phyloP scores from a whole-genome alignment of 805 yeast species.

The Maudiozyma bulderi region DNA sequence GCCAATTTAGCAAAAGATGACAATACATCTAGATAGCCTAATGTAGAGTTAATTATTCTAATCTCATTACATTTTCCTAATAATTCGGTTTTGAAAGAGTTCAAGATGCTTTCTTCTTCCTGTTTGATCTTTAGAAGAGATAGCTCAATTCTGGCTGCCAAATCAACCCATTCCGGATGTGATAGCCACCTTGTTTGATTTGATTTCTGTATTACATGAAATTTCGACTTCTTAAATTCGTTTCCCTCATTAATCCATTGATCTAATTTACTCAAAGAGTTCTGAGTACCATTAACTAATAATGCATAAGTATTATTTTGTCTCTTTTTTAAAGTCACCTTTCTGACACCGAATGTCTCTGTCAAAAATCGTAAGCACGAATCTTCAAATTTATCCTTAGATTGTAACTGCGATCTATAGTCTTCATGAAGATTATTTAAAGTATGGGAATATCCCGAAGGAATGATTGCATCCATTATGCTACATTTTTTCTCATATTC shows the following conservation, averaged over 20 bases:
- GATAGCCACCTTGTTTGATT: slow-evolving; percentile 38
- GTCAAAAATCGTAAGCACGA: slow-evolving; percentile 26
- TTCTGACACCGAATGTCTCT: slow-evolving; percentile 20
- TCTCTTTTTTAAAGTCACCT: slow-evolving; percentile 32
- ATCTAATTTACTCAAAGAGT: slow-evolving; percentile 14
- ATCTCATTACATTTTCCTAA: slow-evolving; percentile 37
- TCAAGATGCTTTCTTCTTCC: slow-evolving; percentile 49
- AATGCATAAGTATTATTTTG: slow-evolving; percentile 40
- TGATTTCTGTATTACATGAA: slow-evolving; percentile 32
- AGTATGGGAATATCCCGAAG: slow-evolving; percentile 23
- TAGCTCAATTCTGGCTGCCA: slow-evolving; percentile 41
- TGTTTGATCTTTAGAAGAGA: slow-evolving; percentile 38
- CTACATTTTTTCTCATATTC: not conserved
- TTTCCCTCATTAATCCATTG: slow-evolving; percentile 10
- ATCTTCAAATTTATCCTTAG: slow-evolving; percentile 23
- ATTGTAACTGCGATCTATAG: slow-evolving; percentile 20
- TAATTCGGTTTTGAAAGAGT: slow-evolving; percentile 38
- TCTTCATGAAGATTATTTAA: slow-evolving; percentile 30
- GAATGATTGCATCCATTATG: slow-evolving; percentile 30
- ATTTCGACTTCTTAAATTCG: slow-evolving; percentile 5
- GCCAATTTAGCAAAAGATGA: slow-evolving; percentile 67
- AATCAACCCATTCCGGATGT: slow-evolving; percentile 40
- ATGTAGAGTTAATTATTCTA: slow-evolving; percentile 38
- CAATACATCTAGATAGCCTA: slow-evolving; percentile 65
- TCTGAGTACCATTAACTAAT: slow-evolving; percentile 36